Percentiles rank a stretch among this genome's conserved stretches.
Conservation (phyloP, 116 monocot species). For the Phalaenopsis hybrid region DNA sequence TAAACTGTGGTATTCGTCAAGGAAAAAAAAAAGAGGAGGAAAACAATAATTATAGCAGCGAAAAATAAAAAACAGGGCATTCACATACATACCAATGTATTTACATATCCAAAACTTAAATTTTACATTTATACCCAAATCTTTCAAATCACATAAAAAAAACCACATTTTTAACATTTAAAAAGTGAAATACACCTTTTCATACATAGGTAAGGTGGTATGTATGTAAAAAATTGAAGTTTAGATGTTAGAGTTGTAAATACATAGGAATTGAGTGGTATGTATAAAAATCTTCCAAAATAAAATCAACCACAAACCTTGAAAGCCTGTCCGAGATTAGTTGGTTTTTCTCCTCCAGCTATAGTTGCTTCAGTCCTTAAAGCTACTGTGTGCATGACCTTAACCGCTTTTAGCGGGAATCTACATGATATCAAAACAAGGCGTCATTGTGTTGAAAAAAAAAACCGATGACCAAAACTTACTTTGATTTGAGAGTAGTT, state of each 20-base stretch:
- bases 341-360: constrained; percentile 55
- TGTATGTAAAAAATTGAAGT: too few species aligned
- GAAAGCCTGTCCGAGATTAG: constrained; percentile 86
- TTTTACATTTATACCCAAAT: too few species aligned
- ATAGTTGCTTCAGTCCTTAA: constrained; percentile 93
- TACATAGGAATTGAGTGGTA: too few species aligned
- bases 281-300: too few species aligned
- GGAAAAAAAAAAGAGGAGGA: background rate
- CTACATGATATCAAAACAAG: constrained; percentile 27
- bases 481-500: background rate
- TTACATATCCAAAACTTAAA: too few species aligned
- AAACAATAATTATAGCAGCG: background rate
- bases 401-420: constrained; percentile 95
- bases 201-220: too few species aligned
- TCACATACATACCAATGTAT: too few species aligned
- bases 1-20: background rate
- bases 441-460: background rate
- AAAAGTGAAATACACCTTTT: too few species aligned
- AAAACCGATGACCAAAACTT: background rate
- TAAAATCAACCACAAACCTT: constrained; percentile 44
- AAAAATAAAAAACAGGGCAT: background rate
- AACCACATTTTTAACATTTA: too few species aligned
- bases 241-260: too few species aligned
- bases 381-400: constrained; percentile 98
- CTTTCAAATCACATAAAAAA: too few species aligned